Conservation (phyloP, 257 asterid genomes). For the Petunia axillaris region DNA sequence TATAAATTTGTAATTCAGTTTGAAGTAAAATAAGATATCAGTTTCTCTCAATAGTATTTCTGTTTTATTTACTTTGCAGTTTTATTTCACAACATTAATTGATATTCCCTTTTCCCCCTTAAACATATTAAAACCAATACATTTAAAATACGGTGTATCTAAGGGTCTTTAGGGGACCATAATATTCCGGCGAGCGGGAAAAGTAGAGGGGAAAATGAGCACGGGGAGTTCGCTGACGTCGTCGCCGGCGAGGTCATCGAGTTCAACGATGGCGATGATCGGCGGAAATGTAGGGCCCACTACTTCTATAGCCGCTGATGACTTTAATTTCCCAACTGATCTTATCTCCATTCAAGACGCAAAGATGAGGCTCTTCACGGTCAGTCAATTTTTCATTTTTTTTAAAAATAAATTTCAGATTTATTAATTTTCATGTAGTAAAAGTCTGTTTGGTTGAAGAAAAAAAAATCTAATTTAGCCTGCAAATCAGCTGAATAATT, state of each 20-base stretch:
- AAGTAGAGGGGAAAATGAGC: conserved; percentile 36
- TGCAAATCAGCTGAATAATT: not conserved
- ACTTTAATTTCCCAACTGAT: conserved; percentile 52
- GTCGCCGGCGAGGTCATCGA: conserved; percentile 53
- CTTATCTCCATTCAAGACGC: conserved; percentile 68
- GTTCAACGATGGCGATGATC: conserved; percentile 42
- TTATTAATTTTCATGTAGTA: not conserved
- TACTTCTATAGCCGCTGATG: conserved; percentile 45
- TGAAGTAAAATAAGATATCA: too few species aligned
- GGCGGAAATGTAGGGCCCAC: conserved; percentile 26
- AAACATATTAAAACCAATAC: too few species aligned
- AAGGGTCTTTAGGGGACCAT: too few species aligned
- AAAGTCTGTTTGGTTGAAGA: not conserved
- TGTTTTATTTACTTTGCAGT: too few species aligned
- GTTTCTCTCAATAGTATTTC: too few species aligned
- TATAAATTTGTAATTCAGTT: too few species aligned
- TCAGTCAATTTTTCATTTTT: conserved; percentile 24
- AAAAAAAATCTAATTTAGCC: not conserved
- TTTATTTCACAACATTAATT: too few species aligned
- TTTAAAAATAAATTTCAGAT: not conserved
- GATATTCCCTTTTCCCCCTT: too few species aligned
- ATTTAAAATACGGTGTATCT: too few species aligned
- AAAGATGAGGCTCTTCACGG: conserved; percentile 67
- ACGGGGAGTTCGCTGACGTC: conserved; percentile 44
- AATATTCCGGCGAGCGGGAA: too few species aligned